Base-by-base conservation (phyloP, 2,329 filamentous ascomycete genomes). In the Fusarium sp. region DNA sequence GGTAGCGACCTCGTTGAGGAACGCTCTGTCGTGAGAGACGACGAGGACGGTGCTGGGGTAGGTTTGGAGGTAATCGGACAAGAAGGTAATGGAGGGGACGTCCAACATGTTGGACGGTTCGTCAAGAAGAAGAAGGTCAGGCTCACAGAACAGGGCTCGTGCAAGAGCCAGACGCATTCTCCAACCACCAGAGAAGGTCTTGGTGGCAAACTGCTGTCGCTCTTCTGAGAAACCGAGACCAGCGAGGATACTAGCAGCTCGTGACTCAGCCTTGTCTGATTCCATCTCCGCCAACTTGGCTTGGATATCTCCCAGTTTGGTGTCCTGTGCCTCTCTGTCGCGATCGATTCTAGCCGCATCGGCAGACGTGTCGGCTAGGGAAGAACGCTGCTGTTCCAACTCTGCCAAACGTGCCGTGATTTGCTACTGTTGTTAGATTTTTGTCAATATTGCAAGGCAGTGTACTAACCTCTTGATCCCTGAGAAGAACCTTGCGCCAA, bases 71-170 rank as follows among this genome's bases (percentile, higher is more conserved):
- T 99, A 99, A 77, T 94, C 95, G 49, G 95, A 92, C 79, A 99
- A 88, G 88, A 98, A 99, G 60, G 96, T 97, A 78, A 99, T 98
- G 25, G 96, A 98, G n/a, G 96, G 96, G 62, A 99, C 96, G 83
- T 98, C 96, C 93, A 99, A 94, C 95, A 98, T 98, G 90, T 98
- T 98, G 59, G 95, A 98, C 83, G 96, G 96, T 90, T 99, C 96
- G 85, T 99, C 96, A 74, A 99, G 94, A 80, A 99, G 87, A 64
- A 99, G 84, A 55, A 99, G 85, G 82, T 99, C 96, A 45, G 96
- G 96, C 80, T 99, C 96, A 84, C 96, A 99, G 85, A 99, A 99
- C 38, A 99, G 88, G 16, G 96, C 96, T 87, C 96, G 87, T 15
- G 96, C 96, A 68, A 99, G 87, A 16, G 96, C 96, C 77, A 99